Evolutionary conservation across 2,329 filamentous ascomycete species (phyloP).

Genomic region (Didymosphaeria variabile): DNA sequence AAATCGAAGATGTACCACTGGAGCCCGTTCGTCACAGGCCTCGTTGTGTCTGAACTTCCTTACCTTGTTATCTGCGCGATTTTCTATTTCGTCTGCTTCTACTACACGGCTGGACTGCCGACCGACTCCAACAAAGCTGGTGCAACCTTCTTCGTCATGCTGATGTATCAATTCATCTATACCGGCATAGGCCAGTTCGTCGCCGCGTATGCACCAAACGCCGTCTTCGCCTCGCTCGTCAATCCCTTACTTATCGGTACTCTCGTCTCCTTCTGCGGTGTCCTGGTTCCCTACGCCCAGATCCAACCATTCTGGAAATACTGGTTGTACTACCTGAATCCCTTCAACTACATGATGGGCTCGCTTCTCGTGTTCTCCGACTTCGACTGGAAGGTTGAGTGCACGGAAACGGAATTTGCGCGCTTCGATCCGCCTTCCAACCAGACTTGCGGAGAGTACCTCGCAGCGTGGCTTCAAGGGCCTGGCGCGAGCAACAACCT

Average conservation of each 20-base stretch:
- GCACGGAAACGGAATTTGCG: conserved; percentile 48
- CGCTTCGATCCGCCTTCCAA: conserved; percentile 59
- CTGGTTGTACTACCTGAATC: conserved; percentile 54
- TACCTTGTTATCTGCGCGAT: conserved; percentile 69
- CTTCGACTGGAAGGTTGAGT: conserved; percentile 54
- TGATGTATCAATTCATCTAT: conserved; percentile 74
- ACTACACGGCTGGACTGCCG: conserved; percentile 61
- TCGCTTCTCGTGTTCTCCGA: conserved; percentile 51
- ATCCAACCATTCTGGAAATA: conserved; percentile 75
- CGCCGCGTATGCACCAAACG: conserved; percentile 55
- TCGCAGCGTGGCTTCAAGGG: conserved; percentile 61
- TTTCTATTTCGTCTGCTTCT: conserved; percentile 71
- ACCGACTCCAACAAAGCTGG: conserved; percentile 63
- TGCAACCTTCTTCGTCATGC: conserved; percentile 50
- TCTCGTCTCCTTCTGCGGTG: conserved; percentile 51
- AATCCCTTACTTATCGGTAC: conserved; percentile 34
- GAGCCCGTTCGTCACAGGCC: conserved; percentile 74
- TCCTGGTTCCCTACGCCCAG: conserved; percentile 69
- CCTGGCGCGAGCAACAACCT: conserved; percentile 59
- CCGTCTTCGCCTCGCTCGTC: conserved; percentile 64
- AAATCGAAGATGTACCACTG: conserved; percentile 77
- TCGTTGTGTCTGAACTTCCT: conserved; percentile 74
- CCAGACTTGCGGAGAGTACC: conserved; percentile 67
- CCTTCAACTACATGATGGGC: conserved; percentile 56
- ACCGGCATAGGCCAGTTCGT: conserved; percentile 65